Conservation (phyloP, 148 eudicot species). For the Suaeda aralocaspica region DNA sequence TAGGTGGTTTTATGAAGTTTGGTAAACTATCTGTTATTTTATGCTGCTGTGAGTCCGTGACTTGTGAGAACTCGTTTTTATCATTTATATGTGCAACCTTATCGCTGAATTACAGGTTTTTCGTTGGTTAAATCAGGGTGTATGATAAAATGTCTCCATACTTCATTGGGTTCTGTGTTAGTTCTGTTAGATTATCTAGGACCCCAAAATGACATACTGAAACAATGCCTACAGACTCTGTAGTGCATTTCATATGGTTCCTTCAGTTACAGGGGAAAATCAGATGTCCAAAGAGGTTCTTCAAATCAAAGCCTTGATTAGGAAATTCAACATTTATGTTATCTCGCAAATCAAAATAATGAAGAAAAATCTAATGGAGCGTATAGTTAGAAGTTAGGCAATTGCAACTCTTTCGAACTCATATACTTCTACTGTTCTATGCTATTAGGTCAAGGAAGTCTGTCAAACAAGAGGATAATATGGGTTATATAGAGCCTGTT, state of each 20-base stretch:
- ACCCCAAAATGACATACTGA: neutral
- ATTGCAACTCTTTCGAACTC: conserved; percentile 3
- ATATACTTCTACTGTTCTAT: neutral
- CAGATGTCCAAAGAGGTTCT: neutral
- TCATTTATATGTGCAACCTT: neutral
- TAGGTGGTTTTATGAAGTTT: neutral
- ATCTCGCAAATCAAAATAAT: neutral
- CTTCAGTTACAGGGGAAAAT: neutral
- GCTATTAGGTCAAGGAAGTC: neutral
- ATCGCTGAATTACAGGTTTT: neutral
- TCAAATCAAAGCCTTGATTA: neutral
- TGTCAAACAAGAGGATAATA: neutral
- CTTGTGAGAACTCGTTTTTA: neutral
- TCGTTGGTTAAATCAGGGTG: neutral
- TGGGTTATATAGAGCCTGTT: neutral
- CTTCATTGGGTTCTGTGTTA: neutral
- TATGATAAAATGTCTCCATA: neutral
- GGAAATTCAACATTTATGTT: neutral
- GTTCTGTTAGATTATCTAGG: neutral
- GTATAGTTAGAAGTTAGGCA: neutral
- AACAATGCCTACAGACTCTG: neutral
- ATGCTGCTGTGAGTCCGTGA: neutral
- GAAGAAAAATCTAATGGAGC: neutral
- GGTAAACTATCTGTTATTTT: neutral
- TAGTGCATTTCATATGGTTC: neutral